Evolutionary conservation across 306 rosid species (phyloP).

Genomic region (Trichosanthes truncata): DNA sequence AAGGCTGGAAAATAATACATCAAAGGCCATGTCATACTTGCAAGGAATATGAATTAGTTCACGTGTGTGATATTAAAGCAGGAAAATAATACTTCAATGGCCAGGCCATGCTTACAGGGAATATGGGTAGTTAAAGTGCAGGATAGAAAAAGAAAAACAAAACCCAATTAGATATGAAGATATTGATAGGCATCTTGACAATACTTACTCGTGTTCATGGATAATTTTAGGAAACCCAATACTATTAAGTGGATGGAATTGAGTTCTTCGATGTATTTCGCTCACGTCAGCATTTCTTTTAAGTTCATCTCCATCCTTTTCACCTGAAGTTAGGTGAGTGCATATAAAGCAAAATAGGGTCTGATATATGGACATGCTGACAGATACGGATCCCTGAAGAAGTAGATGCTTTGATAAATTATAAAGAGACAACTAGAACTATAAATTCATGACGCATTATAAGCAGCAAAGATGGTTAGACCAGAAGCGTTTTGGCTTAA

Average conservation of each 20-base stretch:
- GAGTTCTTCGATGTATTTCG: constrained; percentile 69
- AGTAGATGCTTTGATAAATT: constrained; percentile 13
- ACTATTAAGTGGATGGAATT: constrained; percentile 45
- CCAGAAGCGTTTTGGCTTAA: neutral
- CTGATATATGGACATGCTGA: constrained; percentile 90
- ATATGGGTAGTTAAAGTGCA: neutral
- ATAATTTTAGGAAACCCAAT: constrained; percentile 52
- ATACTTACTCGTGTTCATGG: constrained; percentile 79
- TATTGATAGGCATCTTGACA: constrained; percentile 6
- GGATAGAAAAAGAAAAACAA: neutral
- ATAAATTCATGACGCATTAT: neutral
- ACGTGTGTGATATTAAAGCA: neutral
- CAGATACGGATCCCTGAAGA: constrained; percentile 79
- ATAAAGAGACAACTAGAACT: constrained; percentile 3
- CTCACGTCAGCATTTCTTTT: constrained; percentile 75
- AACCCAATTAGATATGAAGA: neutral
- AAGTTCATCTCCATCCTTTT: constrained; percentile 59
- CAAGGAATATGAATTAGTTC: neutral
- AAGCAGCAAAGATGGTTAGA: neutral
- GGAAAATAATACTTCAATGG: neutral
- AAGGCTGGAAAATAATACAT: neutral
- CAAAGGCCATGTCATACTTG: neutral
- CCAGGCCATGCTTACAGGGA: neutral
- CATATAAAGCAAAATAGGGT: constrained; percentile 84
- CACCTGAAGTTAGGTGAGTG: constrained; percentile 86